Evolutionary conservation across 192 early-diverging fungal species (phyloP).

Genomic region (Mortierella antarctica): DNA sequence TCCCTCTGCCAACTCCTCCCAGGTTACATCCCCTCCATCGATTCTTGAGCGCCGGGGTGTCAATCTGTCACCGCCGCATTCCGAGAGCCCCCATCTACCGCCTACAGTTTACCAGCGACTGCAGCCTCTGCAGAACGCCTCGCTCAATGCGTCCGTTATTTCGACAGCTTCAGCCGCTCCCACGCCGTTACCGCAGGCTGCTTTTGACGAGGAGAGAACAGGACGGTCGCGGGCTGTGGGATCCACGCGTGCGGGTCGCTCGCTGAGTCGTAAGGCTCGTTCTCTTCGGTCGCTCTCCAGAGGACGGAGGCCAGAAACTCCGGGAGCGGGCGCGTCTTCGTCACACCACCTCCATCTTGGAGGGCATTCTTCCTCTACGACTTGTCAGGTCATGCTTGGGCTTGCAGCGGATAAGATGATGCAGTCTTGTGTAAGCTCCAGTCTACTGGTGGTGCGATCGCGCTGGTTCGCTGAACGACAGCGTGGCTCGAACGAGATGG

Average conservation of each 20-base stretch:
- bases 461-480: constrained; percentile 21
- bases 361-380: neutral
- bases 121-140: neutral
- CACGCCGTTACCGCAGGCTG: neutral
- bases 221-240: neutral
- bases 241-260: neutral
- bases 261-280: constrained; percentile 2
- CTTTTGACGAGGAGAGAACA: constrained; percentile 10
- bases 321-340: neutral
- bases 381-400: constrained; percentile 39
- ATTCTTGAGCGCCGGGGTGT: constrained; percentile 41
- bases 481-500: neutral
- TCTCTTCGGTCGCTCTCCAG: constrained; percentile 23
- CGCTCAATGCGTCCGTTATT: neutral
- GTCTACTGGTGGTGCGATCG: constrained; percentile 27
- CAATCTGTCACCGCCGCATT: constrained; percentile 13
- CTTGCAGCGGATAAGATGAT: constrained; percentile 33
- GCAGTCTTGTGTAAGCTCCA: constrained; percentile 29
- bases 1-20: neutral
- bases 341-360: neutral
- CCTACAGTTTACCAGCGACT: neutral
- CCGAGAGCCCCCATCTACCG: neutral
- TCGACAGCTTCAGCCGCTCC: constrained; percentile 1
- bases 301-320: constrained; percentile 11
- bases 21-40: constrained; percentile 9